phyloP scores from a whole-genome alignment of 2,329 filamentous ascomycete genomes.

The Fusarium sp. region DNA sequence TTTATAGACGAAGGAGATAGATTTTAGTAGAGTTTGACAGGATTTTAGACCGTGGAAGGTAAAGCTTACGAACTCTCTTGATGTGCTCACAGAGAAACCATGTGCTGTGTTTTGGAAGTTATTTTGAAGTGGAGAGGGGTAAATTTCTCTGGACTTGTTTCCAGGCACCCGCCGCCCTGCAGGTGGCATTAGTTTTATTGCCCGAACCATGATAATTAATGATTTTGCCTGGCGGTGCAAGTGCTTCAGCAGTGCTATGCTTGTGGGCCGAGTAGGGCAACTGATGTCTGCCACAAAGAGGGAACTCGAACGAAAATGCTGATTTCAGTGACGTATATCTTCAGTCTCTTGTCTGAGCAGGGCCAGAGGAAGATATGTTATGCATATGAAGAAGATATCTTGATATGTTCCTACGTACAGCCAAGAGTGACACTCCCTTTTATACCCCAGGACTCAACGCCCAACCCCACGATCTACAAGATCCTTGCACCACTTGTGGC shows the following conservation, averaged over 20 bases:
- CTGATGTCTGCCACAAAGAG: neutral
- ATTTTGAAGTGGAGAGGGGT: neutral
- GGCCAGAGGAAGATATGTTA: neutral
- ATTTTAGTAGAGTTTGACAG: neutral
- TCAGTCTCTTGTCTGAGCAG: no score
- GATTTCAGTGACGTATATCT: neutral
- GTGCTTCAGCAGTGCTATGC: neutral
- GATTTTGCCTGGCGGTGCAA: neutral
- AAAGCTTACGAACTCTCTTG: slow-evolving; percentile 10
- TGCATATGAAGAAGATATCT: neutral
- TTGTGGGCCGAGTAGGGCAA: neutral
- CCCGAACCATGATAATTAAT: neutral
- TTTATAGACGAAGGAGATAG: neutral
- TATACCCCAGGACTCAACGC: slow-evolving; percentile 2
- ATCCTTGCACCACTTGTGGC: slow-evolving; percentile 8
- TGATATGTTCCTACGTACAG: neutral
- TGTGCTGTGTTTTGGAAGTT: neutral
- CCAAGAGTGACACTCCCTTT: neutral
- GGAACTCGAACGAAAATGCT: neutral
- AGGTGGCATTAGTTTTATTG: neutral
- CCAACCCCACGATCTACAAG: slow-evolving; percentile 2
- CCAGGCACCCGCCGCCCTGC: neutral
- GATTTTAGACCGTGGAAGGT: neutral
- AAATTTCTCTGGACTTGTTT: neutral
- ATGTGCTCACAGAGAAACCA: neutral